Percentiles rank a stretch among this genome's conserved stretches.
phyloP scores from a whole-genome alignment of 345 rosid species.

The Erysimum cheiranthoides region DNA sequence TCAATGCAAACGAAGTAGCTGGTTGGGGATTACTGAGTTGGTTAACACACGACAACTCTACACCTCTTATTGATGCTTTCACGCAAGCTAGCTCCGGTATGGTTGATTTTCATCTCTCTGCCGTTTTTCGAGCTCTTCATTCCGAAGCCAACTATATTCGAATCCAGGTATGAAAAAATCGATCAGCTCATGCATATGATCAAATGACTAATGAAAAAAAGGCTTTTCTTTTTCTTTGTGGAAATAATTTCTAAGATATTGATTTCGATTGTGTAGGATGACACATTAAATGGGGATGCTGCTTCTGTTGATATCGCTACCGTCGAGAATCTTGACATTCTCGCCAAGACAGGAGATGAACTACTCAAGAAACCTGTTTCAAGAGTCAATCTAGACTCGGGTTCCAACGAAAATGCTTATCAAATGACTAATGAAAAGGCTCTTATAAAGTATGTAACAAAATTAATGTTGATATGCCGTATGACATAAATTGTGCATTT shows the following conservation, averaged over 20 bases:
- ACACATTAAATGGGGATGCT: conserved; percentile 48
- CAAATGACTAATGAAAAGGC: conserved; percentile 36
- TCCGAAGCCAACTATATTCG: conserved; percentile 51
- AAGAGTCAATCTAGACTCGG: conserved; percentile 57
- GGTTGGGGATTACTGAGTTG: conserved; percentile 73
- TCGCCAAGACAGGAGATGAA: conserved; percentile 57
- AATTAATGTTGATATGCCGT: not conserved
- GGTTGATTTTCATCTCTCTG: conserved; percentile 64
- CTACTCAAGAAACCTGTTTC: conserved; percentile 60
- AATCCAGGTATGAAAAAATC: conserved; percentile 41
- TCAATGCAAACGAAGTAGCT: conserved; percentile 53
- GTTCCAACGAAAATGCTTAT: conserved; percentile 43
- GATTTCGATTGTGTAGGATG: conserved; percentile 48
- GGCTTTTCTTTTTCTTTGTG: not conserved
- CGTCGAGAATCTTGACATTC: conserved; percentile 51
- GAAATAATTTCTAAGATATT: not conserved
- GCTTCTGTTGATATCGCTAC: conserved; percentile 66
- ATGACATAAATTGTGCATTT: conserved; percentile 6
- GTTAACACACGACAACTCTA: conserved; percentile 55
- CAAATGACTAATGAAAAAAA: no score
- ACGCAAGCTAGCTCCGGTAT: conserved; percentile 68
- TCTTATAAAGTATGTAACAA: conserved; percentile 30
- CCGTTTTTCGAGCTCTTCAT: conserved; percentile 57
- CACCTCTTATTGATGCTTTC: conserved; percentile 64
- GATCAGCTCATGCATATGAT: not conserved